Evolutionary conservation across 768 basidiomycete species (phyloP), one percentile per base, ranked within the genome.

Genomic region (Boletus rex-veris): DNA sequence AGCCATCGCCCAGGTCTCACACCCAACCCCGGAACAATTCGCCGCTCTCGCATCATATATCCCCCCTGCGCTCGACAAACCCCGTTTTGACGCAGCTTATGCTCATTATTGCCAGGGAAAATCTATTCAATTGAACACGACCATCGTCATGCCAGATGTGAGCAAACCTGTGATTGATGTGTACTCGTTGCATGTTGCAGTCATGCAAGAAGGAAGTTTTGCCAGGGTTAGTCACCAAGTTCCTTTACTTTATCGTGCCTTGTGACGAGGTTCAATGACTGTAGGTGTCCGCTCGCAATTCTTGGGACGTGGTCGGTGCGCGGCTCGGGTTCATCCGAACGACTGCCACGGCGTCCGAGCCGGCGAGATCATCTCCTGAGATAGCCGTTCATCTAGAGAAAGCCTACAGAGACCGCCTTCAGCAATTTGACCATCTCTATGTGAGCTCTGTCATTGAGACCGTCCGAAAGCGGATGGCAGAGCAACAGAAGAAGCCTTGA

Each of bases 351-450:
- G 54, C 57, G 30, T 52, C 58, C 14, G 54, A 60, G 48, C 61
- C 63, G 36, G 65, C 68, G 5, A 57, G 52, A 49, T 68, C 53
- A n/a, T 59, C 68, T 11, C 45, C 54, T 36, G 65, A 63, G 44
- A 54, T 70, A 45, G 67, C 67, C 15, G 37, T 12, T 37, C 68
- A 68, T 31, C 48, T 70, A 18, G 63, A 69, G 43, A 68, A 63
- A 36, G 58, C 35, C 2, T 68, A 68, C 58, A 61, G 40, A 48
- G 68, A 68, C 45, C 66, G 63, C 28, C 65, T 68, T 39, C 63
- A 70, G 44, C 68, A 70, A 58, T 68, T 70, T 50, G 67, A 70
- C 48, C 66, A 68, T 46, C 63, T 68, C 57, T 68, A 70, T 53
- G 68, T 68, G 57, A 63, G 65, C 46, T 68, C 67, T 21, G 68